A percentile compares a stretch with the other conserved stretches of the same genome.
Evolutionary conservation across 306 rosid genomes (phyloP).

Genomic region (Hippophae rhamnoides): DNA sequence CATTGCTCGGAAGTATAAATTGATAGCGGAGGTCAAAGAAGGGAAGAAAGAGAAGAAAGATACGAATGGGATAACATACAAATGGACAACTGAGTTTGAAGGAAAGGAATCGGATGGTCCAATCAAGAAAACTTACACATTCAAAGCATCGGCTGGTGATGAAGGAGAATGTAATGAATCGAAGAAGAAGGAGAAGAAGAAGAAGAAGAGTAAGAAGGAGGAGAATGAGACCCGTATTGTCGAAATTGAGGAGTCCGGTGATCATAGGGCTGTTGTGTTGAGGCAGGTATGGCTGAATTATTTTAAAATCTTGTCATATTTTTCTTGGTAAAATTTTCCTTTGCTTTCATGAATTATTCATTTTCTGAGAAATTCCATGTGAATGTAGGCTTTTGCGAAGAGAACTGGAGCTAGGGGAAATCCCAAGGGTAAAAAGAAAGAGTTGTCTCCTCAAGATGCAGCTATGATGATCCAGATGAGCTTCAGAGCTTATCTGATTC

Average conservation of each 20-base stretch:
- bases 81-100: constrained; percentile 78
- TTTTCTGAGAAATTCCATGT: constrained; percentile 9
- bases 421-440: constrained; percentile 71
- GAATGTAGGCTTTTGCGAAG: constrained; percentile 64
- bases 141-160: constrained; percentile 38
- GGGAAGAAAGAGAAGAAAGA: constrained; percentile 32
- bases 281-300: constrained; percentile 51
- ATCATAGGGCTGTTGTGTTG: constrained; percentile 53
- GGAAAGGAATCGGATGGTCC: constrained; percentile 51
- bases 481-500: constrained; percentile 69
- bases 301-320: not conserved
- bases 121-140: constrained; percentile 44
- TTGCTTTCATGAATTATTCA: not conserved
- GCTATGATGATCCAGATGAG: constrained; percentile 62
- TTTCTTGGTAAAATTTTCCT: not conserved
- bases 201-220: constrained; percentile 21
- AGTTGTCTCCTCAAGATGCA: constrained; percentile 78
- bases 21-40: constrained; percentile 55
- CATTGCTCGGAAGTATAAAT: constrained; percentile 63
- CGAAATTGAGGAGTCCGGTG: constrained; percentile 64
- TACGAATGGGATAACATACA: constrained; percentile 35
- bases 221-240: constrained; percentile 46
- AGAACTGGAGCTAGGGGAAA: constrained; percentile 43
- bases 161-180: constrained; percentile 16
- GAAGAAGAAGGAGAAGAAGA: constrained; percentile 28